Base-by-base conservation (phyloP, 306 rosid genomes). In the Lablab purpureus region DNA sequence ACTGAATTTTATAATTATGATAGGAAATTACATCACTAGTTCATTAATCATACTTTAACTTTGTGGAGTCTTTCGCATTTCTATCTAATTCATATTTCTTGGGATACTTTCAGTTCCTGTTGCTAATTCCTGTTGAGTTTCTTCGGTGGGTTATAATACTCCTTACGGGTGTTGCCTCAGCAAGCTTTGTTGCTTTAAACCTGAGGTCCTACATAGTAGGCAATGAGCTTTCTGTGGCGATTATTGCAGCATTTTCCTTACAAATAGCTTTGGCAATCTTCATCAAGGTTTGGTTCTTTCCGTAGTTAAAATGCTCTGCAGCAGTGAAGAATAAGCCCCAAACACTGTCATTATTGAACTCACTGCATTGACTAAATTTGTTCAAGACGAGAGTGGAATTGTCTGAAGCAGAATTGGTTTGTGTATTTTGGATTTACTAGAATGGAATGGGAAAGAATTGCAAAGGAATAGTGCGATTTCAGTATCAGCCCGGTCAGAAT, bases 251-350 rank as follows among this genome's bases (percentile, higher is more conserved):
- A 75, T 93, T 90, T 78, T 67, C 77, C 81, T 87, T 96, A 91
- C 98, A 96, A 90, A 73, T 96, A 75, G 94, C 89, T 69, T 83
- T 96, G 89, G 94, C 98, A 54, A 65, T 93, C 88, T 96, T 96
- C 90, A 86, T 96, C 84, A 96, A 96, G 89, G 97, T 87, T 81
- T 90, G 91, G 97, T 96, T 96, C 96, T 96, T 96, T 85, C 91
- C 92, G 17, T 96, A 93, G 91, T 43, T 64, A 74, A 65, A 19
- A 41, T 72, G 73, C 32, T 10, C 18, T 2, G 75, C 50, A 56
- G 58, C 41, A 47, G 46, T 77, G 77, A 67, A 69, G 74, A 71
- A 60, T 43, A 62, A 84, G 68, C 71, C 68, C 56, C 36, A 55
- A 40, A 47, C 77, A 50, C 41, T 73, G 34, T 59, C 75, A 21